Percentiles rank a stretch among this genome's conserved stretches.
phyloP scores from a whole-genome alignment of 306 rosid species.

The Prunus mume region DNA sequence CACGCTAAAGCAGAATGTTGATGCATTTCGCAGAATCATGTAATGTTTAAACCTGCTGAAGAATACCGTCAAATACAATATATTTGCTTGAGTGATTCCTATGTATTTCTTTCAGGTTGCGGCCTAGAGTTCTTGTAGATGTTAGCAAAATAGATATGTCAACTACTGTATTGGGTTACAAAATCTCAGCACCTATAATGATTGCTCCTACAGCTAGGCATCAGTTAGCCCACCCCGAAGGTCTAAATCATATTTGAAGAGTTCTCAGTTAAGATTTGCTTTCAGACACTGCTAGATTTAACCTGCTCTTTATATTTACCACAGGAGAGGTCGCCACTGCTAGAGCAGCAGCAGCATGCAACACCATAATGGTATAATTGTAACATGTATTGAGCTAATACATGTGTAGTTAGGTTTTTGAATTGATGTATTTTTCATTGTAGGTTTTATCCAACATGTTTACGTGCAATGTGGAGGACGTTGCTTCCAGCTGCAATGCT shows the following conservation, averaged over 20 bases:
- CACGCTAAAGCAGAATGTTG: constrained; percentile 48
- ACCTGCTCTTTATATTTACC: background rate
- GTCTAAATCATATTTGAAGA: constrained; percentile 21
- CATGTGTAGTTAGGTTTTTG: background rate
- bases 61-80: background rate
- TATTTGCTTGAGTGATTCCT: background rate
- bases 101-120: constrained; percentile 37
- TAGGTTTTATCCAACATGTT: constrained; percentile 49
- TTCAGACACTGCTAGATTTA: background rate
- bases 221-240: constrained; percentile 59
- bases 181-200: constrained; percentile 53
- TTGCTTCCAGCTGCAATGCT: constrained; percentile 69
- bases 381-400: too few relatives aligned
- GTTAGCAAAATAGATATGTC: constrained; percentile 64
- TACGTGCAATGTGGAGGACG: constrained; percentile 59
- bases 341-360: constrained; percentile 63
- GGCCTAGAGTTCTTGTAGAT: constrained; percentile 65
- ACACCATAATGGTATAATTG: constrained; percentile 59
- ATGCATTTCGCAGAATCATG: constrained; percentile 59
- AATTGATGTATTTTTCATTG: background rate
- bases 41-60: constrained; percentile 16
- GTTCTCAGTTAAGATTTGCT: constrained; percentile 5
- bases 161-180: constrained; percentile 49
- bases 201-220: constrained; percentile 56
- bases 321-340: constrained; percentile 76